These are phyloP conservation scores for Eimeria falciformis DNA, from an alignment of 169 alveolate species.

Conservation along the genomic window DNA sequence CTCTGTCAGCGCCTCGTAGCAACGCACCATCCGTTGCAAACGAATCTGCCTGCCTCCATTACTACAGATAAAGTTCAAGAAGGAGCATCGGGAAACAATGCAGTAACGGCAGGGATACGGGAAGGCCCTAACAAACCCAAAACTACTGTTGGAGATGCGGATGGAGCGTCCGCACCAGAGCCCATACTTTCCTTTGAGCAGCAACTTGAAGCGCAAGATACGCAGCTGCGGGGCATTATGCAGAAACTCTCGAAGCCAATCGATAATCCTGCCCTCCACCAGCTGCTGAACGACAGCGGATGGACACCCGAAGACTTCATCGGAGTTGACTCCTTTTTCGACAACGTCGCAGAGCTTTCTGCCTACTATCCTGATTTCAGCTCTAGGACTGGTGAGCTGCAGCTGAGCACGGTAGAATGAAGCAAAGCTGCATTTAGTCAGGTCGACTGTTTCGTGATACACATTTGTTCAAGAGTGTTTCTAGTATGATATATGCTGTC, in stretches of 20 bases:
- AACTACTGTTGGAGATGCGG: too few species aligned
- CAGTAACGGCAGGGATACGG: slow-evolving; percentile 42
- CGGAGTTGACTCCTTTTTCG: neutral
- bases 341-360: neutral
- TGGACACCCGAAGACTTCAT: neutral
- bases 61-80: slow-evolving; percentile 22
- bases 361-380: slow-evolving; percentile 17
- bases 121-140: too few species aligned
- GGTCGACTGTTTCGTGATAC: too few species aligned
- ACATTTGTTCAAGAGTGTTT: too few species aligned
- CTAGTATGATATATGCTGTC: too few species aligned
- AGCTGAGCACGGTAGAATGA: too few species aligned
- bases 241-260: neutral
- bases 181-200: neutral
- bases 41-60: neutral
- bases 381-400: slow-evolving; percentile 5
- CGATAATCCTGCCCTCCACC: neutral
- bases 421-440: too few species aligned
- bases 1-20: slow-evolving; percentile 3
- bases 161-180: too few species aligned
- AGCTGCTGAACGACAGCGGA: slow-evolving; percentile 6
- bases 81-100: slow-evolving; percentile 11
- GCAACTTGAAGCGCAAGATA: slow-evolving; percentile 16
- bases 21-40: neutral
- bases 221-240: neutral